Base-by-base conservation (phyloP, 2,329 filamentous ascomycete species). In the Rutstroemia sp. region DNA sequence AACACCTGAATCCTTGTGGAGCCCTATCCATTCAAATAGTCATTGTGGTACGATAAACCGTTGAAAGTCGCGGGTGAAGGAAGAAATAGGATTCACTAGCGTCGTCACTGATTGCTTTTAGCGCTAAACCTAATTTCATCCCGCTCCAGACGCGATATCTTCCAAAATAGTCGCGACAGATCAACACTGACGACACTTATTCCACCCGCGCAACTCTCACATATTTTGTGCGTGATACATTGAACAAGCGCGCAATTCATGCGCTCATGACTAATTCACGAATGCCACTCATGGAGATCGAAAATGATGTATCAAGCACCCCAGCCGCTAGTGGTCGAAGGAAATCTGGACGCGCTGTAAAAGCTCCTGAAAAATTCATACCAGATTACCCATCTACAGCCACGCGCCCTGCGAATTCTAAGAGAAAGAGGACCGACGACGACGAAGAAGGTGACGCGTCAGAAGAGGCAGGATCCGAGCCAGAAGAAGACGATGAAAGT, bases 341-440 rank as follows among this genome's bases (percentile, higher is more conserved):
- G 71, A 81, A 83, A 63, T 88, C 84, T 39, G 82, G 83, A 81
- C 83, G 83, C 81, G 82, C 83, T 74, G 77, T 82, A 60, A 80
- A 75, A 67, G 76, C 75, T 38, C 81, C 82, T 47, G 70, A 78
- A 67, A 84, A 84, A 69, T 86, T 82, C 71, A 74, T 74, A 57
- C 78, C 80, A 54, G 78, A 84, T 59, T 58, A 57, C 50, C 61
- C 66, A 21, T 66, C 67, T 3, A 66, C 67, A 59, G 73, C 75
- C 63, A 59, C 60, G 56, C 69, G 67, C 5, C 67, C 73, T 54
- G 64, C 72, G 47, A 73, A 74, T 44, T 68, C 76, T 50, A 86
- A 85, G 72, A 78, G 83, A 69, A 86, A 86, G 72, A 76, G 79
- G 38, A 57, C 50, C 25, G 61, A 59, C 61, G 75, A 76, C 5